These are phyloP conservation scores for Larix kaempferi DNA, from an alignment of 75 land plant genomes.

Conservation along the genomic window DNA sequence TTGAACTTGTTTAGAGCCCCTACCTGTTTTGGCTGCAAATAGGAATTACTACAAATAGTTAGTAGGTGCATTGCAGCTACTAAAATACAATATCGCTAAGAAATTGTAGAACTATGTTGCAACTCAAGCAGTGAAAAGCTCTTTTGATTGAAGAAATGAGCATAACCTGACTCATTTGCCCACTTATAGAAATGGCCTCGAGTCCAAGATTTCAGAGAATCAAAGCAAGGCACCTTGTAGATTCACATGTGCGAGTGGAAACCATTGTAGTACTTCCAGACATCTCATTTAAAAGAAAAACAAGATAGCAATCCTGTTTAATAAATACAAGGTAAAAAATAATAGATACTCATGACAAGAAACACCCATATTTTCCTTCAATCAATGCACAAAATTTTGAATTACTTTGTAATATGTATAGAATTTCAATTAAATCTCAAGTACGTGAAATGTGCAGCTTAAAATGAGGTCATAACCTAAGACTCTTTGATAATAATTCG, in stretches of 20 bases:
- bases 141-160: not conserved
- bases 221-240: slow-evolving; percentile 69
- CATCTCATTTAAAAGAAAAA: slow-evolving; percentile 64
- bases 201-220: slow-evolving; percentile 78
- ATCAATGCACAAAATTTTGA: not conserved
- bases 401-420: not conserved
- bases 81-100: not conserved
- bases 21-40: slow-evolving; percentile 59
- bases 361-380: not conserved
- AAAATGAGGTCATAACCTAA: not conserved
- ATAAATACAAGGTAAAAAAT: not conserved
- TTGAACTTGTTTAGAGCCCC: slow-evolving; percentile 84
- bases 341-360: not conserved
- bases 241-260: slow-evolving; percentile 89
- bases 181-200: slow-evolving; percentile 84
- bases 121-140: not conserved
- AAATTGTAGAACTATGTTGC: not conserved
- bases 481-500: too few relatives aligned
- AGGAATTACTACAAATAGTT: not conserved
- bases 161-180: slow-evolving; percentile 88
- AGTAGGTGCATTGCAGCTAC: not conserved
- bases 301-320: slow-evolving; percentile 80
- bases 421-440: not conserved
- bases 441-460: not conserved
- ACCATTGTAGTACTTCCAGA: slow-evolving; percentile 78